Percentiles rank a stretch among this genome's conserved stretches.
Conservation (phyloP, 2,329 filamentous ascomycete species). For the Westerdykella sp. region DNA sequence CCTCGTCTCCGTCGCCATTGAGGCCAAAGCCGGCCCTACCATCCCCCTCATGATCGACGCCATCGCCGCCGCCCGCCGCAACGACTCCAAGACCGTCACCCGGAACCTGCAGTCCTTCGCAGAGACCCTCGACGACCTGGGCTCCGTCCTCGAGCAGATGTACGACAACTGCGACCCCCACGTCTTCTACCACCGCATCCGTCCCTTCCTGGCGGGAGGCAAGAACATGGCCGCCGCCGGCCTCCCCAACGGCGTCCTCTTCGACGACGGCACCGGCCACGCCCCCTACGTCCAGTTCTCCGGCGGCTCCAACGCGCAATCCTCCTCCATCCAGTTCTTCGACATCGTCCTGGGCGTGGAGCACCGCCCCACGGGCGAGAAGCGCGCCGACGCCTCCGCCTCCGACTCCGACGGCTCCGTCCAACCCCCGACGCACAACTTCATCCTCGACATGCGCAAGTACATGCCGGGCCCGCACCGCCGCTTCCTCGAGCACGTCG, state of each 20-base stretch:
- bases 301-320: conserved; percentile 94
- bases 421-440: conserved; percentile 62
- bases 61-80: conserved; percentile 68
- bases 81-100: conserved; percentile 66
- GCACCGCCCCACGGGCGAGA: conserved; percentile 81
- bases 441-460: conserved; percentile 91
- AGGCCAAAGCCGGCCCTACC: conserved; percentile 80
- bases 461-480: conserved; percentile 97
- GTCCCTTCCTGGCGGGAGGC: conserved; percentile 91
- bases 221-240: conserved; percentile 98
- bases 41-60: conserved; percentile 85
- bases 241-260: conserved; percentile 77
- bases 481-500: conserved; percentile 77
- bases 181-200: conserved; percentile 91
- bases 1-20: conserved; percentile 88
- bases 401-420: conserved; percentile 38
- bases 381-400: conserved; percentile 32
- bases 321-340: conserved; percentile 95
- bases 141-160: conserved; percentile 73
- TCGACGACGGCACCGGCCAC: conserved; percentile 70
- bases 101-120: conserved; percentile 75
- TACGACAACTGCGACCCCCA: conserved; percentile 92
- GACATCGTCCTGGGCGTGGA: conserved; percentile 85
- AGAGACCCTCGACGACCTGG: conserved; percentile 80
- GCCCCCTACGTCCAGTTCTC: conserved; percentile 73